Percentiles rank a stretch among this genome's conserved stretches.
These are phyloP conservation scores for Favolaschia claudopus DNA, from an alignment of 768 basidiomycete species.

Conservation along the genomic window DNA sequence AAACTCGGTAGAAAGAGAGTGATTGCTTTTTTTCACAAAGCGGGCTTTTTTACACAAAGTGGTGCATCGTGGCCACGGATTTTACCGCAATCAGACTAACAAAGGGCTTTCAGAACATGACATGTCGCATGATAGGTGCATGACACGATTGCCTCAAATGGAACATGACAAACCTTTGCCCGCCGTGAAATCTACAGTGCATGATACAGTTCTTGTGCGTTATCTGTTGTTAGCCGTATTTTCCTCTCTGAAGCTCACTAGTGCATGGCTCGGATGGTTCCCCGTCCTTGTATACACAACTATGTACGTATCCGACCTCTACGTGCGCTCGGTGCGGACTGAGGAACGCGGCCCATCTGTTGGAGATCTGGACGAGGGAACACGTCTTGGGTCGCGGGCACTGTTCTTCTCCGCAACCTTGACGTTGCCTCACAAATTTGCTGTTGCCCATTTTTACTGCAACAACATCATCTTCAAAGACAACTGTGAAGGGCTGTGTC, in stretches of 20 bases:
- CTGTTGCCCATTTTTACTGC: slow-evolving; percentile 72
- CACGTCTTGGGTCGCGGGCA: slow-evolving; percentile 84
- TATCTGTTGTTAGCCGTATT: not conserved
- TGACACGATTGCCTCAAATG: too few species aligned
- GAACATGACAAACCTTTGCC: too few species aligned
- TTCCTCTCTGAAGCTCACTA: slow-evolving; percentile 37
- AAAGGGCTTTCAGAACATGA: too few species aligned
- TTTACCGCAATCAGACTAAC: too few species aligned
- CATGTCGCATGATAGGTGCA: too few species aligned
- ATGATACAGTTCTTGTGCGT: slow-evolving; percentile 83
- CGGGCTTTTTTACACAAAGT: too few species aligned
- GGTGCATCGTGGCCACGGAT: too few species aligned
- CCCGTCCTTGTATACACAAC: slow-evolving; percentile 90
- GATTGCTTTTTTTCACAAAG: too few species aligned
- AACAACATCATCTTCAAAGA: slow-evolving; percentile 32
- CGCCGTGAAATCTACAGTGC: slow-evolving; percentile 66
- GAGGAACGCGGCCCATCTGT: slow-evolving; percentile 37
- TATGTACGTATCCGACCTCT: slow-evolving; percentile 87
- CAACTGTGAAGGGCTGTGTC: slow-evolving; percentile 36
- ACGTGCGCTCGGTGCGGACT: slow-evolving; percentile 61
- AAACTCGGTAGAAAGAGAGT: too few species aligned
- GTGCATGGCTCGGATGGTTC: slow-evolving; percentile 92
- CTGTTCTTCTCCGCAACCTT: slow-evolving; percentile 81
- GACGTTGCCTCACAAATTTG: slow-evolving; percentile 70
- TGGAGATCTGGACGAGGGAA: slow-evolving; percentile 60